Conservation (phyloP, 1,284 basidiomycete genomes). For the Malassezia pachydermatis region DNA sequence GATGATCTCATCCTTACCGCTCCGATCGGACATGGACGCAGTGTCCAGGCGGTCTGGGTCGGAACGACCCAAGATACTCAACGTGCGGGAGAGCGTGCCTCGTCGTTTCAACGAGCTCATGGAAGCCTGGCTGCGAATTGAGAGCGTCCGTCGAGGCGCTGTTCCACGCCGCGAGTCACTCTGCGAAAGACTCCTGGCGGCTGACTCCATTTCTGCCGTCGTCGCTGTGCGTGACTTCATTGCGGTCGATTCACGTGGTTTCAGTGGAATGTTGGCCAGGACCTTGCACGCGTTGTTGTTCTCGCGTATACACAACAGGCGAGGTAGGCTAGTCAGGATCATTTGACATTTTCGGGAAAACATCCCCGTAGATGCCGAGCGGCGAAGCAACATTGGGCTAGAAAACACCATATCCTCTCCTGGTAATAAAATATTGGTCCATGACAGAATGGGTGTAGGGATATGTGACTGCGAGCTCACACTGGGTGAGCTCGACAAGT, state of each 20-base stretch:
- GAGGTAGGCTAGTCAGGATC: constrained; percentile 53
- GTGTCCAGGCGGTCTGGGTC: too few relatives aligned
- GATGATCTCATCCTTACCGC: not conserved
- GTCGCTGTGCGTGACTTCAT: constrained; percentile 31
- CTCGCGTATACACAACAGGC: constrained; percentile 53
- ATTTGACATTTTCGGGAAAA: constrained; percentile 51
- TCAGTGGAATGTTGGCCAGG: constrained; percentile 32
- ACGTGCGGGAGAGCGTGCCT: too few relatives aligned
- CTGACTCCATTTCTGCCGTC: too few relatives aligned
- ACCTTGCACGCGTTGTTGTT: constrained; percentile 46
- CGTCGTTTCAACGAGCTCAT: too few relatives aligned
- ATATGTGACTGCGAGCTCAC: not conserved
- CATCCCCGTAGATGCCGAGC: constrained; percentile 33
- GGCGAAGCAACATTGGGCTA: constrained; percentile 33
- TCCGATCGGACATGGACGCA: not conserved
- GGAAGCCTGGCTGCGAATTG: constrained; percentile 3
- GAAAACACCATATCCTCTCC: constrained; percentile 36
- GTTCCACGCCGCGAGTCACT: constrained; percentile 3
- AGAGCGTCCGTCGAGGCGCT: constrained; percentile 10
- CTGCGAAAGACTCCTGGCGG: constrained; percentile 27
- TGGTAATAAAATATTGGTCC: constrained; percentile 26
- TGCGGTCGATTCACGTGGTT: constrained; percentile 23
- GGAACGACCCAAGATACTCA: too few relatives aligned
- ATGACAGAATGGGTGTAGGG: too few relatives aligned
- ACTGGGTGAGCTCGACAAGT: not conserved